These are phyloP conservation scores for Cercophora scortea DNA, from an alignment of 495 filamentous ascomycete species.

Conservation along the genomic window DNA sequence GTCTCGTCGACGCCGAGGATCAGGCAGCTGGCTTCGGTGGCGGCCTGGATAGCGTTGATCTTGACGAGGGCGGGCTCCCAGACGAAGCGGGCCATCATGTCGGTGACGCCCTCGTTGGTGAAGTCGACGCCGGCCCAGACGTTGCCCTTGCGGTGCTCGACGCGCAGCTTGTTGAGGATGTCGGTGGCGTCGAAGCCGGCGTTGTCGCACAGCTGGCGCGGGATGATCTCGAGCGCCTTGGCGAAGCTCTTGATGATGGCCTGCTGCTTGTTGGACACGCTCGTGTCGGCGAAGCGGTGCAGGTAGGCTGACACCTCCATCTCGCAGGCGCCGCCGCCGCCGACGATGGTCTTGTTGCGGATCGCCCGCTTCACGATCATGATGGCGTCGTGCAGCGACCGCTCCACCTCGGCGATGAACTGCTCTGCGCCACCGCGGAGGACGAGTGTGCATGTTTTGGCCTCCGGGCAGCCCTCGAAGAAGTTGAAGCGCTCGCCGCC, in stretches of 20 bases:
- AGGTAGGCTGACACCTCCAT: conserved; percentile 95
- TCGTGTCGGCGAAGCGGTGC: conserved; percentile 83
- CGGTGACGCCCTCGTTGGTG: conserved; percentile 76
- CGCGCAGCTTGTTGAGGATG: conserved; percentile 87
- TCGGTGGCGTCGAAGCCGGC: conserved; percentile 97
- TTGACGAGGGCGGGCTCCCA: conserved; percentile 97
- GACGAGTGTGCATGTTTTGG: conserved; percentile 94
- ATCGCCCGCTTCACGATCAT: conserved; percentile 99
- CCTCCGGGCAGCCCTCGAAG: conserved; percentile 89
- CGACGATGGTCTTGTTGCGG: conserved; percentile 87
- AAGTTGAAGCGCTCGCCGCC: conserved; percentile 97
- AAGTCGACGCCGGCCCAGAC: conserved; percentile 97
- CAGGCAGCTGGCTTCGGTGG: conserved; percentile 88
- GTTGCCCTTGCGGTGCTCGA: conserved; percentile 86
- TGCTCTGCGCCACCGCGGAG: conserved; percentile 95
- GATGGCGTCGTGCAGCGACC: conserved; percentile 94
- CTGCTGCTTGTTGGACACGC: conserved; percentile 92
- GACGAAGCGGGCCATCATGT: conserved; percentile 90
- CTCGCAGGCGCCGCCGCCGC: conserved; percentile 88
- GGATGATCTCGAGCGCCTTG: conserved; percentile 94
- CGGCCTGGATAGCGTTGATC: conserved; percentile 94
- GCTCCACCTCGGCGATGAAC: conserved; percentile 97
- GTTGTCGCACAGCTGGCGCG: conserved; percentile 94
- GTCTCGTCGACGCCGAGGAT: conserved; percentile 97
- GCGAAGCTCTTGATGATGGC: conserved; percentile 95